Conservation (phyloP, 257 asterid species). For the Solanum sitiens region DNA sequence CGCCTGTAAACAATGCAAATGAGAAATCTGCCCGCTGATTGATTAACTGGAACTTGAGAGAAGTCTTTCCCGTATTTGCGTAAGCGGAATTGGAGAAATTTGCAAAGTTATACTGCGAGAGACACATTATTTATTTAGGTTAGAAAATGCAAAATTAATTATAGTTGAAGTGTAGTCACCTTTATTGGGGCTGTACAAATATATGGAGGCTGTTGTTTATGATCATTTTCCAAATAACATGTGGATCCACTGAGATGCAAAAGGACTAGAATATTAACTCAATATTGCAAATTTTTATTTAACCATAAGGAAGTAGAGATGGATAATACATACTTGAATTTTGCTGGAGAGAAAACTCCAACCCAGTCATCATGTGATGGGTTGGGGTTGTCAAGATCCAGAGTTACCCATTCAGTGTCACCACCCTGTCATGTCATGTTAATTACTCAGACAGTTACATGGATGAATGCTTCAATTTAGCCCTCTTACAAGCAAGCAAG, state of each 20-base stretch:
- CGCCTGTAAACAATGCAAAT: constrained; percentile 45
- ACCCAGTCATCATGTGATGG: constrained; percentile 82
- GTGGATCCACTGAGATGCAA: constrained; percentile 47
- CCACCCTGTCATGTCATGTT: constrained; percentile 37
- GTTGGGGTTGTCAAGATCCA: constrained; percentile 32
- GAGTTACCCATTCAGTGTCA: constrained; percentile 49
- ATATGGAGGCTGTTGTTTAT: constrained; percentile 48
- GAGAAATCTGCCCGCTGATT: constrained; percentile 63
- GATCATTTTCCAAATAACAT: constrained; percentile 35
- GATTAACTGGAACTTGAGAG: constrained; percentile 55
- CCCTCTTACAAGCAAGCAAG: background rate
- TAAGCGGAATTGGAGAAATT: constrained; percentile 46
- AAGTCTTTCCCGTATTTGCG: constrained; percentile 51
- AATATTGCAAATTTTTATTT: background rate
- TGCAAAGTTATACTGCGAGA: constrained; percentile 67
- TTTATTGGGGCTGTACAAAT: constrained; percentile 77
- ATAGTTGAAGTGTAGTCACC: constrained; percentile 27
- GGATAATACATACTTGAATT: constrained; percentile 50
- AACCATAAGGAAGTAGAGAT: background rate
- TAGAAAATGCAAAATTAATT: background rate
- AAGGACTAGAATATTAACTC: background rate
- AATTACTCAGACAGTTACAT: no score
- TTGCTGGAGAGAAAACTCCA: constrained; percentile 91
- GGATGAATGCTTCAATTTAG: background rate
- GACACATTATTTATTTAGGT: background rate